These are phyloP conservation scores for Beta lomatogona DNA, from an alignment of 179 eudicot genomes.

Conservation along the genomic window DNA sequence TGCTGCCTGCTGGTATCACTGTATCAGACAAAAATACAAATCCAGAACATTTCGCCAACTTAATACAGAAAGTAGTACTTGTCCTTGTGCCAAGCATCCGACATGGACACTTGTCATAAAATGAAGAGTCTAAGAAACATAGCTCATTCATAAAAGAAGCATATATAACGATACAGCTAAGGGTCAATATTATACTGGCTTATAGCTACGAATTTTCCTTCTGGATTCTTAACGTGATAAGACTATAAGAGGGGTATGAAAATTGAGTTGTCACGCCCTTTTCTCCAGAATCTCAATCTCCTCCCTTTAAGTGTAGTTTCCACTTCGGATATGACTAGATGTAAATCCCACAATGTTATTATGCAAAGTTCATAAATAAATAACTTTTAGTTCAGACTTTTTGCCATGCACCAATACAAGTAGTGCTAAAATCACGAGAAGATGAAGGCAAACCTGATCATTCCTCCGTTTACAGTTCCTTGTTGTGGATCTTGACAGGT, in stretches of 20 bases:
- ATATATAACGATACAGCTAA: too few species aligned
- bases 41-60: neutral
- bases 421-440: neutral
- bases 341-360: neutral
- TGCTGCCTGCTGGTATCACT: neutral
- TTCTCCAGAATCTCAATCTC: neutral
- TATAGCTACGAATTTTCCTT: neutral
- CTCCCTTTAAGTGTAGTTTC: neutral
- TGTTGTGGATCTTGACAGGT: conserved; percentile 71
- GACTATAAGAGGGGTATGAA: neutral
- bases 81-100: too few species aligned
- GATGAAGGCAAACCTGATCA: conserved; percentile 65
- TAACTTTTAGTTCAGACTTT: neutral
- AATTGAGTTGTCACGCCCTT: neutral
- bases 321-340: neutral
- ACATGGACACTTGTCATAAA: neutral
- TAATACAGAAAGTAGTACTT: too few species aligned
- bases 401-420: neutral
- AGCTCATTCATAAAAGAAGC: too few species aligned
- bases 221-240: neutral
- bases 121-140: neutral
- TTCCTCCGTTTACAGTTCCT: conserved; percentile 74
- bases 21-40: neutral
- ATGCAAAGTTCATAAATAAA: neutral
- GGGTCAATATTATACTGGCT: too few species aligned